These are phyloP conservation scores for Bruguiera gymnorhiza DNA, from an alignment of 345 rosid species.

Conservation along the genomic window DNA sequence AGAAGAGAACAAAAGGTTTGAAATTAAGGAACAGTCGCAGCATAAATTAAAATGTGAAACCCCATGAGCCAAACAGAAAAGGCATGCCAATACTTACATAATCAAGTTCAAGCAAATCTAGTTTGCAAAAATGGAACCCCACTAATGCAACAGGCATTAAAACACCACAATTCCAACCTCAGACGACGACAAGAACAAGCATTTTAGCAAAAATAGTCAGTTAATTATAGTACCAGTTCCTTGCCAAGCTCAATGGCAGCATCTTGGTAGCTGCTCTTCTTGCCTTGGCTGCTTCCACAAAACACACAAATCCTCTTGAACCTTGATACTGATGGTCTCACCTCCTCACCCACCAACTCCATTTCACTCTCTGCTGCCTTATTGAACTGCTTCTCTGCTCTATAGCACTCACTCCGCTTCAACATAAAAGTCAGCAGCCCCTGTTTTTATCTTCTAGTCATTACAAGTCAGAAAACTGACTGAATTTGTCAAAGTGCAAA, in stretches of 20 bases:
- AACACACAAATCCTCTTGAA: slow-evolving; percentile 92
- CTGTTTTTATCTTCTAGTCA: neutral
- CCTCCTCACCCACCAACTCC: slow-evolving; percentile 35
- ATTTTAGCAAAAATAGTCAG: neutral
- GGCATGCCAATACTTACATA: neutral
- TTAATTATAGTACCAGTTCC: slow-evolving; percentile 54
- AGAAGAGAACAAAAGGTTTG: slow-evolving; percentile 1
- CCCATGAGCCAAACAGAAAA: slow-evolving; percentile 7
- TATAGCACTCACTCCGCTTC: neutral
- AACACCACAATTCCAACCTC: too few species aligned
- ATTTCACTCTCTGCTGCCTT: slow-evolving; percentile 8
- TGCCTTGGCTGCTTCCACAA: slow-evolving; percentile 92
- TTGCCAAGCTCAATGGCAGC: slow-evolving; percentile 82
- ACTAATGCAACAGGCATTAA: too few species aligned
- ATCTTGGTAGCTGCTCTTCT: slow-evolving; percentile 63
- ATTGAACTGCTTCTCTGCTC: neutral
- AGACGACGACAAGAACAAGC: neutral
- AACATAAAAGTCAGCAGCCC: neutral
- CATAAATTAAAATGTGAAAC: slow-evolving; percentile 11
- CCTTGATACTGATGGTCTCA: slow-evolving; percentile 32
- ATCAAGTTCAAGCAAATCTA: neutral
- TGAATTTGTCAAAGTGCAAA: neutral
- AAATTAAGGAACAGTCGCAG: neutral
- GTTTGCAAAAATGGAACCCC: too few species aligned
- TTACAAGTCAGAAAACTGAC: too few species aligned